These are phyloP conservation scores for Aureobasidium sp. DNA, from an alignment of 2,329 filamentous ascomycete genomes.

Conservation along the genomic window DNA sequence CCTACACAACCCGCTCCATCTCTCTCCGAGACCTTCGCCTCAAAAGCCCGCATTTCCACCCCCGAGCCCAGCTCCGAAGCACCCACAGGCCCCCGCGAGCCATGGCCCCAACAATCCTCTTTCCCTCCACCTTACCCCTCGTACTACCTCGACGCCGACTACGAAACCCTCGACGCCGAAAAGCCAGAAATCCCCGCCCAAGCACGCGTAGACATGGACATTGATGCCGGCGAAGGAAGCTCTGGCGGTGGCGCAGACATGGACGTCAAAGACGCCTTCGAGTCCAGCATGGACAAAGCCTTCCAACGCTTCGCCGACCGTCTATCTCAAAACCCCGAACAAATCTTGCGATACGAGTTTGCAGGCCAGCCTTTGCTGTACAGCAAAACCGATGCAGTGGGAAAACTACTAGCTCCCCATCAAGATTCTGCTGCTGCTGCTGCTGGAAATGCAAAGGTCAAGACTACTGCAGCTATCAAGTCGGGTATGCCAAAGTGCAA, in stretches of 20 bases:
- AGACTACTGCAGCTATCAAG: conserved; percentile 21
- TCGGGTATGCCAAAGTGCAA: conserved; percentile 62
- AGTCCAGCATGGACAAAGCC: conserved; percentile 39
- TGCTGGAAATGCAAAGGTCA: conserved; percentile 21
- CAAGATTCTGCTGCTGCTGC: conserved; percentile 15
- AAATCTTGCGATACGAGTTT: conserved; percentile 43
- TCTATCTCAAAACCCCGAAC: conserved; percentile 41
- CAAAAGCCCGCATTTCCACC: conserved; percentile 53
- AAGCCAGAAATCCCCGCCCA: conserved; percentile 41
- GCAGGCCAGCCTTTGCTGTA: conserved; percentile 58
- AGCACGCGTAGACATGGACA: conserved; percentile 33
- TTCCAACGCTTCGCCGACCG: conserved; percentile 45
- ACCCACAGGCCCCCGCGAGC: conserved; percentile 38
- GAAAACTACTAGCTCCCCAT: conserved; percentile 47
- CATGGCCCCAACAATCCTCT: conserved; percentile 62
- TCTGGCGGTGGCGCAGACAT: conserved; percentile 23
- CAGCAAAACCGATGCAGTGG: conserved; percentile 65
- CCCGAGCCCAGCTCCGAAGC: conserved; percentile 22
- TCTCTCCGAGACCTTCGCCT: conserved; percentile 67
- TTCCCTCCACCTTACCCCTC: conserved; percentile 65
- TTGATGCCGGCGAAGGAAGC: conserved; percentile 21
- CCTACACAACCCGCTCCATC: conserved; percentile 28
- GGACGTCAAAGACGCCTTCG: conserved; percentile 40
- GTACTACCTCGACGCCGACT: conserved; percentile 80
- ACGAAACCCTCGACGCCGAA: conserved; percentile 67